Conservation (phyloP, 768 basidiomycete genomes). For the Kockovaella imperatae region DNA sequence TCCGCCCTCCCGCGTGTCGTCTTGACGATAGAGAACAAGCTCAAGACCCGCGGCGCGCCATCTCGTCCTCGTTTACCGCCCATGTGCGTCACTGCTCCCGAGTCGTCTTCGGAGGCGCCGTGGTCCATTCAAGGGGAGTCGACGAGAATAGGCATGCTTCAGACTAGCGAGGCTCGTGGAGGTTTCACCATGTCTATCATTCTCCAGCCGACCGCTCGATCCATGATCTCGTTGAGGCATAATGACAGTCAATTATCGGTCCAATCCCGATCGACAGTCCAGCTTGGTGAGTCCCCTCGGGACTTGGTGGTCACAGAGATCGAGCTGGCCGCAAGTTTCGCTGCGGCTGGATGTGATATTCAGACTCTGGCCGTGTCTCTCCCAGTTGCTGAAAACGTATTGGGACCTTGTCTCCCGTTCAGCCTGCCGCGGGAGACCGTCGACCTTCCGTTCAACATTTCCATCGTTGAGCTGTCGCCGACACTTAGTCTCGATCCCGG, state of each 20-base stretch:
- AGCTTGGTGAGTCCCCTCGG: slow-evolving; percentile 43
- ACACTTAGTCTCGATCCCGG: slow-evolving; percentile 63
- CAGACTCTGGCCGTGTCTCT: slow-evolving; percentile 41
- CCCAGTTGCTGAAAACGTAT: slow-evolving; percentile 51
- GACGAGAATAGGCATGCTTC: slow-evolving; percentile 18
- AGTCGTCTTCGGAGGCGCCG: slow-evolving; percentile 20
- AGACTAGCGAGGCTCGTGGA: slow-evolving; percentile 21
- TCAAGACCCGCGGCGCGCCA: slow-evolving; percentile 59
- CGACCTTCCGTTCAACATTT: slow-evolving; percentile 46
- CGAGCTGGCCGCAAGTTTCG: slow-evolving; percentile 22
- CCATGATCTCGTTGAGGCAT: slow-evolving; percentile 8
- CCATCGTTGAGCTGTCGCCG: slow-evolving; percentile 67
- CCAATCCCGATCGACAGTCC: slow-evolving; percentile 43
- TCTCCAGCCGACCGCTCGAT: slow-evolving; percentile 17
- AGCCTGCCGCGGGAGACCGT: slow-evolving; percentile 10
- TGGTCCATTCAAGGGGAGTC: slow-evolving; percentile 34
- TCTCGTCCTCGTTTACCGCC: slow-evolving; percentile 66
- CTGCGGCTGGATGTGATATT: slow-evolving; percentile 47
- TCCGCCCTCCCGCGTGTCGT: slow-evolving; percentile 65
- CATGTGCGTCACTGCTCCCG: slow-evolving; percentile 47
- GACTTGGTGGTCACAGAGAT: slow-evolving; percentile 68
- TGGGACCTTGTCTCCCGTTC: slow-evolving; percentile 18
- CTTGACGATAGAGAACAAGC: slow-evolving; percentile 61
- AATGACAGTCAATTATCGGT: slow-evolving; percentile 45
- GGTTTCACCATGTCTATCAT: slow-evolving; percentile 29